These are phyloP conservation scores for Beta lomatogona DNA, from an alignment of 179 eudicot genomes.

Conservation along the genomic window DNA sequence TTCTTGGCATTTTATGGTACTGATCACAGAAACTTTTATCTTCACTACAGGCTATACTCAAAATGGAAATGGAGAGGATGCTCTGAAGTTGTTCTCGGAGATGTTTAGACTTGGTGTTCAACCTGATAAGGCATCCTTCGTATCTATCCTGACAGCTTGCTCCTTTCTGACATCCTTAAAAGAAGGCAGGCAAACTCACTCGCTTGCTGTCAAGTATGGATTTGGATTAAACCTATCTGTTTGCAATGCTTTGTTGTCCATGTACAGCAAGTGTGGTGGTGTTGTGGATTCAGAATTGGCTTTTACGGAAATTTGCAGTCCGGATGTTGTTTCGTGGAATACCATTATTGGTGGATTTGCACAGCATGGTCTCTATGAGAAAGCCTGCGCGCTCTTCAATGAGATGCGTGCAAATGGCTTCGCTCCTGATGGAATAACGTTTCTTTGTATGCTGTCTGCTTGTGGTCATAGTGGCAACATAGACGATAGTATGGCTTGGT, in stretches of 20 bases:
- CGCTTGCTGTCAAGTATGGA: constrained; percentile 17
- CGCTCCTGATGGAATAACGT: constrained; percentile 17
- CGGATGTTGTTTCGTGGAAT: constrained; percentile 22
- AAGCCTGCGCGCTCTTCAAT: constrained; percentile 16
- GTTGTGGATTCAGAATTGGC: constrained; percentile 18
- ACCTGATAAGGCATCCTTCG: constrained; percentile 41
- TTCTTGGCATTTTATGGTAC: not conserved
- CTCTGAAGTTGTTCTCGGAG: constrained; percentile 30
- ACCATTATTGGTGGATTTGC: constrained; percentile 18
- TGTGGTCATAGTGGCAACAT: constrained; percentile 24
- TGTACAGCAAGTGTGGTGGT: constrained; percentile 24
- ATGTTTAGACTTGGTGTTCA: constrained; percentile 30
- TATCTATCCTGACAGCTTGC: constrained; percentile 44
- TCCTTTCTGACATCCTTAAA: constrained; percentile 33
- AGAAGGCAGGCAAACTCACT: constrained; percentile 25
- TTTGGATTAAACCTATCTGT: constrained; percentile 7
- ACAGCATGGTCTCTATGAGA: constrained; percentile 18
- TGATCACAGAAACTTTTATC: too few species aligned
- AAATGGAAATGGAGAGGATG: constrained; percentile 33
- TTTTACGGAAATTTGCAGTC: constrained; percentile 17
- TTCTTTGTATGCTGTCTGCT: constrained; percentile 27
- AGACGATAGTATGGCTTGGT: constrained; percentile 19
- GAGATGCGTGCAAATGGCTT: constrained; percentile 22
- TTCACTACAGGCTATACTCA: constrained; percentile 38
- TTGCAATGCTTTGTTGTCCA: constrained; percentile 19